Base-by-base conservation (phyloP, 2,329 filamentous ascomycete species). In the Paraphoma sp. region DNA sequence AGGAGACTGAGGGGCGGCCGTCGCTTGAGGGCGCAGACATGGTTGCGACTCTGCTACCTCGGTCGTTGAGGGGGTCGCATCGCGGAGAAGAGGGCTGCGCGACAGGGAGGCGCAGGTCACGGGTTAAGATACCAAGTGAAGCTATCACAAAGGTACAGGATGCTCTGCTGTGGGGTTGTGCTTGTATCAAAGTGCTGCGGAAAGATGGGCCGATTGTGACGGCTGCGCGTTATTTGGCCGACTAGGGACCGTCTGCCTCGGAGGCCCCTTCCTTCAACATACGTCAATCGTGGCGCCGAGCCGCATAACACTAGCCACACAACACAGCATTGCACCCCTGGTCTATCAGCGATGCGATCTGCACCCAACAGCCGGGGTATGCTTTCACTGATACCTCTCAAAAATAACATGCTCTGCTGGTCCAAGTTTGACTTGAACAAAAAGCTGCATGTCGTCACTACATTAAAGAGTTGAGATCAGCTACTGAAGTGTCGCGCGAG, bases 11-110 rank as follows among this genome's bases (percentile, higher is more conserved):
- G 33, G 57, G 70, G 49, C 68, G 73, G 56, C 70, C 68, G 45
- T 73, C 64, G 64, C 70, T 76, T 33, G 73, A 69, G 54, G 71
- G 69, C 7, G 57, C 62, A 47, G 72, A 71, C 73, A 76, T 76
- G 55, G 41, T 65, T 51, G 50, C 49, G 58, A 29, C 63, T 56
- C 49, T 56, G 57, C 66, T 67, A 70, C 68, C 65, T 67, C 48
- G 51, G 56, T 52, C 52, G 64, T 54, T 54, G 63, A 63, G 58
- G 67, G 56, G 57, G 63, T 57, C 60, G 64, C 70, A 74, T 74
- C 57, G 68, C 68, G 57, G 60, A 57, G 42, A 44, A 49, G 50
- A 58, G 30, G 43, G 49, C 57, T 62, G 60, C 62, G 60, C 56
- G 49, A 49, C 49, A 60, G 55, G 54, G 48, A 52, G 53, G 54